These are phyloP conservation scores for Evernia prunastri DNA, from an alignment of 495 filamentous ascomycete genomes.

Conservation along the genomic window DNA sequence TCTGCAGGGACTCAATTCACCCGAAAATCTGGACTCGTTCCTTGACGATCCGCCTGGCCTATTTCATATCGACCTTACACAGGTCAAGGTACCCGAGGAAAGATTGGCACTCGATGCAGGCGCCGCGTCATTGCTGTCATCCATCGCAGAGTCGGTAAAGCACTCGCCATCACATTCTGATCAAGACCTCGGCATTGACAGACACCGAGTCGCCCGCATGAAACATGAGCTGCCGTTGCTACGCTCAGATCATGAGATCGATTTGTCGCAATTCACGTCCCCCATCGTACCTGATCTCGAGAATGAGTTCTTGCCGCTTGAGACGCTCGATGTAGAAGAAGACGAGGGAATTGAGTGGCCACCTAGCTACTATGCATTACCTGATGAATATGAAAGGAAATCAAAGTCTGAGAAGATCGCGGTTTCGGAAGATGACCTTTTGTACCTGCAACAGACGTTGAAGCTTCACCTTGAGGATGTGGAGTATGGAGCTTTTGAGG, in stretches of 20 bases:
- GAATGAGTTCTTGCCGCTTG: conserved; percentile 34
- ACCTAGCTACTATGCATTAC: conserved; percentile 28
- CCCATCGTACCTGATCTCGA: conserved; percentile 19
- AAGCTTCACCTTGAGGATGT: conserved; percentile 35
- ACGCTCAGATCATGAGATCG: conserved; percentile 41
- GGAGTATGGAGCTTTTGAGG: conserved; percentile 32
- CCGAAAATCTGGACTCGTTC: background rate
- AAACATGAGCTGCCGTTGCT: conserved; percentile 51
- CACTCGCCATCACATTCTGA: conserved; percentile 1
- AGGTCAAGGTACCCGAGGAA: conserved; percentile 13
- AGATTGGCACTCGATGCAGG: conserved; percentile 24
- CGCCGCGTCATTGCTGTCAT: conserved; percentile 27
- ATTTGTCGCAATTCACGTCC: conserved; percentile 36
- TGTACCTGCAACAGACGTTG: conserved; percentile 36
- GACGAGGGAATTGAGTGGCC: conserved; percentile 49
- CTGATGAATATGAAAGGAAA: conserved; percentile 22
- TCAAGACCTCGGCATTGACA: conserved; percentile 29
- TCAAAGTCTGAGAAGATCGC: conserved; percentile 40
- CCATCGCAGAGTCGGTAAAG: conserved; percentile 17
- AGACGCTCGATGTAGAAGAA: conserved; percentile 39
- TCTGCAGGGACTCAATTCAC: conserved; percentile 13
- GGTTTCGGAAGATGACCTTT: conserved; percentile 35
- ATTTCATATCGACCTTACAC: conserved; percentile 3
- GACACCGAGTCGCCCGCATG: conserved; percentile 28
- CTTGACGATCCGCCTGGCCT: conserved; percentile 12